Base-by-base conservation (phyloP, 116 monocot species). In the Thalassia testudinum region DNA sequence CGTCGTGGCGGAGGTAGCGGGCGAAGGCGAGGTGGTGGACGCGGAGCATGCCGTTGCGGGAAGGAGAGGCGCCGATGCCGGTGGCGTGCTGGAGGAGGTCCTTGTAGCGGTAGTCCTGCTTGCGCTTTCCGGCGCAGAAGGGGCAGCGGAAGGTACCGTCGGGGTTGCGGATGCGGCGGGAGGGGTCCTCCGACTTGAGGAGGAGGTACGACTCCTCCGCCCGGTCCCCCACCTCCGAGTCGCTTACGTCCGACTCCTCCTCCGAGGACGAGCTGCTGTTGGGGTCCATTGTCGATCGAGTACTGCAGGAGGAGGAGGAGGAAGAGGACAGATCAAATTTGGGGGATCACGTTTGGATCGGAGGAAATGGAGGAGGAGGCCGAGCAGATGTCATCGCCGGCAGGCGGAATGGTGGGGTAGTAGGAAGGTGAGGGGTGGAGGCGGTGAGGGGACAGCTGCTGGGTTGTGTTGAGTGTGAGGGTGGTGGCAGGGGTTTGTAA, bases 81-180 rank as follows among this genome's bases (percentile, higher is more conserved):
- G 50, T 59, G 24, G 91, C 78, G 73, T 85, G 91, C 38, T 85
- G 82, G 57, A 82, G 70, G 8, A 76, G 47, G 30, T 84, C 84
- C 12, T 73, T 84, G 53, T 70, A 56, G 51, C n/a, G 49, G 53
- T 79, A 79, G 23, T 70, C 58, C 21, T 66, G 66, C 26, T 79
- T 74, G 56, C 74, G 74, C 37, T 62, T 66, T 1, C 70, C 70
- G 2, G 62, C 22, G 45, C 79, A 79, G 47, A 74, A 79, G 5
- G 79, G 79, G 28, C 79, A 74, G 38, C 59, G 62, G 27, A 58
- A 64, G 7, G 59, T 74, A 23, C 59, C 70, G 49, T 63, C 29
- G 37, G 50, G 47, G 47, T 43, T 54, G 28, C 28, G 58, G n/a
- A 66, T 50, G 14, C 59, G 51, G 40, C 28, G 10, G 11, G 7